phyloP scores from a whole-genome alignment of 805 yeast genomes.

The Wickerhamiella dianesei region DNA sequence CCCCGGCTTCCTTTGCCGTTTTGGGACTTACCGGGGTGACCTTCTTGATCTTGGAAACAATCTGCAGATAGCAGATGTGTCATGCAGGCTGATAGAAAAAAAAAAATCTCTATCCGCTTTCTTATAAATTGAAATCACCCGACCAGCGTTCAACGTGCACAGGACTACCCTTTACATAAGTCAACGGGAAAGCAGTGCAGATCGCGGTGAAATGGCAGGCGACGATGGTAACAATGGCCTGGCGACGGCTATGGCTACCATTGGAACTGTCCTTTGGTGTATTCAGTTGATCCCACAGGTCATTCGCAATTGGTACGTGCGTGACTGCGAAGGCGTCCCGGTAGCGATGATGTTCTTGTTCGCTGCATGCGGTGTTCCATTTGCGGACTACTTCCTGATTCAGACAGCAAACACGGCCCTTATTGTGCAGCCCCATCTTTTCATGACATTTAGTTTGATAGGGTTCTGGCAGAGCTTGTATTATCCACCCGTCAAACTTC shows the following conservation, averaged over 20 bases:
- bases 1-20: too few relatives aligned
- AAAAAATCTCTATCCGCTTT: too few relatives aligned
- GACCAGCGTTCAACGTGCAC: too few relatives aligned
- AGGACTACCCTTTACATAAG: too few relatives aligned
- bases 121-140: too few relatives aligned
- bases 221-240: slow-evolving; percentile 5
- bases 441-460: slow-evolving; percentile 52
- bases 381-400: slow-evolving; percentile 68
- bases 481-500: slow-evolving; percentile 53
- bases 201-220: background rate
- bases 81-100: too few relatives aligned
- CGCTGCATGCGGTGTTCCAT: slow-evolving; percentile 71
- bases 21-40: too few relatives aligned
- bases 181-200: too few relatives aligned
- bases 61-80: too few relatives aligned
- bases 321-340: slow-evolving; percentile 78
- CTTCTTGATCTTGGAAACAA: too few relatives aligned
- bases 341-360: slow-evolving; percentile 80
- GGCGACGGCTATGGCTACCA: slow-evolving; percentile 48
- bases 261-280: slow-evolving; percentile 90
- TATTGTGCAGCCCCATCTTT: slow-evolving; percentile 77
- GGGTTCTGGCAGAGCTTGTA: slow-evolving; percentile 56
- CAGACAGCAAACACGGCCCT: slow-evolving; percentile 62
- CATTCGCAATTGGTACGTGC: slow-evolving; percentile 52
- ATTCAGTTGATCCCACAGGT: slow-evolving; percentile 82